Evolutionary conservation across 495 filamentous ascomycete species (phyloP).

Genomic region (Lasiosphaeria hispida): DNA sequence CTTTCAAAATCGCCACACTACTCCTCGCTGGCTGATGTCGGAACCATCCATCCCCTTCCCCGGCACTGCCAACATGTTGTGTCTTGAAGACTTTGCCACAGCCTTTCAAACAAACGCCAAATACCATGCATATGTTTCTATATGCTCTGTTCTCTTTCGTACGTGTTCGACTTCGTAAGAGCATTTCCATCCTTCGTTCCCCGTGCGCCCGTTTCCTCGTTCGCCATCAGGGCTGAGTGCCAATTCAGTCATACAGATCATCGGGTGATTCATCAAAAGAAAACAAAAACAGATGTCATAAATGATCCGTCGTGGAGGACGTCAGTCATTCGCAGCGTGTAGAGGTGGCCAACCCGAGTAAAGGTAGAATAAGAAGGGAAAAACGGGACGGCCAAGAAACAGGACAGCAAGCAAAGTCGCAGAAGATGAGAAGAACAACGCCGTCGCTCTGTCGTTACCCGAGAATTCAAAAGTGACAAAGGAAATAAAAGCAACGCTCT

Average conservation of each 20-base stretch:
- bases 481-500: constrained; percentile 27
- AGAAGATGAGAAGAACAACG: constrained; percentile 20
- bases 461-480: constrained; percentile 24
- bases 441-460: constrained; percentile 27
- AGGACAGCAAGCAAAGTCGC: constrained; percentile 1
- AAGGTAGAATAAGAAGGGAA: constrained; percentile 6
- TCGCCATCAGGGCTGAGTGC: constrained; percentile 4
- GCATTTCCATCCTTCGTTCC: constrained; percentile 13
- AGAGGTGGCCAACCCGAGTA: background rate
- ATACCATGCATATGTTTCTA: constrained; percentile 23
- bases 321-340: constrained; percentile 25
- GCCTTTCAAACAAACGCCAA: constrained; percentile 25
- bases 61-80: constrained; percentile 8
- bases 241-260: constrained; percentile 27
- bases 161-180: constrained; percentile 7
- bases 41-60: background rate
- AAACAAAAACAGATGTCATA: constrained; percentile 1
- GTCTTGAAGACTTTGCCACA: constrained; percentile 13
- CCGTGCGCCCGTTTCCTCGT: constrained; percentile 13
- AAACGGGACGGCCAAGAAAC: constrained; percentile 3
- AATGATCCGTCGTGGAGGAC: constrained; percentile 18
- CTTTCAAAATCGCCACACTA: background rate
- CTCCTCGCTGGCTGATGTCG: background rate
- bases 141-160: constrained; percentile 21
- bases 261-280: constrained; percentile 26